Conservation (phyloP, 306 rosid genomes). For the Cyclanthera cordifolia region DNA sequence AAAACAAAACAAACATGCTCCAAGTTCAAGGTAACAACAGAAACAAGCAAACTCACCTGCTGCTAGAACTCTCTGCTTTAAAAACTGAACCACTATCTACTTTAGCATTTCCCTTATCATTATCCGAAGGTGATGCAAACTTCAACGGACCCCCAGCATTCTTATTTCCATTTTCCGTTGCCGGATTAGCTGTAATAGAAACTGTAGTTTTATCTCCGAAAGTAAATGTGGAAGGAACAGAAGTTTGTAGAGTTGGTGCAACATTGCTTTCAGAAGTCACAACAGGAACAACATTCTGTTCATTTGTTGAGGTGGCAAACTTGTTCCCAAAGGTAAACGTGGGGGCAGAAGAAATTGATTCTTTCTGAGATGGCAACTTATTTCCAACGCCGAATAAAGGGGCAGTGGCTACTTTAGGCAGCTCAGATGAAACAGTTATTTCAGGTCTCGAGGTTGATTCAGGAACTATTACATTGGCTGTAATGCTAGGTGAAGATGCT, state of each 20-base stretch:
- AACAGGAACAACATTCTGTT: slow-evolving; percentile 20
- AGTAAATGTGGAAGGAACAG: slow-evolving; percentile 7
- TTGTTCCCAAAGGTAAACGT: slow-evolving; percentile 22
- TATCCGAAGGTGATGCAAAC: slow-evolving; percentile 23
- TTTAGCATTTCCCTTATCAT: slow-evolving; percentile 21
- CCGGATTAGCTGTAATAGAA: background rate
- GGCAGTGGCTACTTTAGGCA: slow-evolving; percentile 23
- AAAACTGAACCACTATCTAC: slow-evolving; percentile 26
- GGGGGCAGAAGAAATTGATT: slow-evolving; percentile 24
- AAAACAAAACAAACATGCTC: background rate
- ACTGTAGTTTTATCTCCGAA: slow-evolving; percentile 12
- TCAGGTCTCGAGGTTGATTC: slow-evolving; percentile 27
- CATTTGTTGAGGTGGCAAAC: slow-evolving; percentile 22
- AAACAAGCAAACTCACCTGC: slow-evolving; percentile 41
- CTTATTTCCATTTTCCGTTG: slow-evolving; percentile 19
- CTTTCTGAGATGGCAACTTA: slow-evolving; percentile 28
- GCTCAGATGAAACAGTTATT: slow-evolving; percentile 23
- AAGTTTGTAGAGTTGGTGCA: slow-evolving; percentile 19
- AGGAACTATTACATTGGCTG: slow-evolving; percentile 15
- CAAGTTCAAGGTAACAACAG: background rate
- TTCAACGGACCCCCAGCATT: slow-evolving; percentile 23
- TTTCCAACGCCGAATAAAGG: slow-evolving; percentile 24
- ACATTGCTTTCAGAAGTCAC: slow-evolving; percentile 20
- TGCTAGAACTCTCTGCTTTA: slow-evolving; percentile 35
- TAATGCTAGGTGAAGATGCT: slow-evolving; percentile 17